Evolutionary conservation across 768 basidiomycete genomes (phyloP).

Genomic region (Rhodocollybia butyracea): DNA sequence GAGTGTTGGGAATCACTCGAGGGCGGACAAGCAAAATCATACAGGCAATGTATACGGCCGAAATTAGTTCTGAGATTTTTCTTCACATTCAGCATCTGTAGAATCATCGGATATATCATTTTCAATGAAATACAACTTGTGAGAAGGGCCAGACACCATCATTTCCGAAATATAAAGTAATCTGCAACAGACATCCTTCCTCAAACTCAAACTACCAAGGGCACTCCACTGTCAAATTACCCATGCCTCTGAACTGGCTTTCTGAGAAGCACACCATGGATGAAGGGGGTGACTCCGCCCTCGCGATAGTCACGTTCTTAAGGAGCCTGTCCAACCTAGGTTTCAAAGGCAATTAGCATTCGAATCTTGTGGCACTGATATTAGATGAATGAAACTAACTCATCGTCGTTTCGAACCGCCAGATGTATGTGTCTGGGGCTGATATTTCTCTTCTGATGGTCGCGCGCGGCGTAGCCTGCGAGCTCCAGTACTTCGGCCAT

Average conservation of each 20-base stretch:
- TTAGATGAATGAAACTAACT: background rate
- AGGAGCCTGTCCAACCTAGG: background rate
- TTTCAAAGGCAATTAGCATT: background rate
- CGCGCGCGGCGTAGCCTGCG: conserved; percentile 75
- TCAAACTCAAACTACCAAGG: background rate
- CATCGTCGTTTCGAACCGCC: conserved; percentile 8
- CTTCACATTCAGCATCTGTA: no score
- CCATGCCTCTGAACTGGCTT: conserved; percentile 14
- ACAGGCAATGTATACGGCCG: no score
- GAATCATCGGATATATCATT: no score
- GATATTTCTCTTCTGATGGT: conserved; percentile 82
- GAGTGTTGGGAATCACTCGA: no score
- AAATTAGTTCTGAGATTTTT: no score
- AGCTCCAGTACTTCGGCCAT: conserved; percentile 85
- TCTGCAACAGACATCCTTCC: no score
- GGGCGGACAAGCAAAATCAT: no score
- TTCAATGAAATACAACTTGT: no score
- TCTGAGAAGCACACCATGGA: conserved; percentile 46
- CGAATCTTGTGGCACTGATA: background rate
- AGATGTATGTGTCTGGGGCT: conserved; percentile 40
- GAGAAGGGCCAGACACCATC: no score
- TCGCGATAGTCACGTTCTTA: background rate
- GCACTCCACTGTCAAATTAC: background rate
- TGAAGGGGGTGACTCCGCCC: conserved; percentile 46
- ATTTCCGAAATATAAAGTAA: no score